These are phyloP conservation scores for Suillus variegatus DNA, from an alignment of 768 basidiomycete species.

Conservation along the genomic window DNA sequence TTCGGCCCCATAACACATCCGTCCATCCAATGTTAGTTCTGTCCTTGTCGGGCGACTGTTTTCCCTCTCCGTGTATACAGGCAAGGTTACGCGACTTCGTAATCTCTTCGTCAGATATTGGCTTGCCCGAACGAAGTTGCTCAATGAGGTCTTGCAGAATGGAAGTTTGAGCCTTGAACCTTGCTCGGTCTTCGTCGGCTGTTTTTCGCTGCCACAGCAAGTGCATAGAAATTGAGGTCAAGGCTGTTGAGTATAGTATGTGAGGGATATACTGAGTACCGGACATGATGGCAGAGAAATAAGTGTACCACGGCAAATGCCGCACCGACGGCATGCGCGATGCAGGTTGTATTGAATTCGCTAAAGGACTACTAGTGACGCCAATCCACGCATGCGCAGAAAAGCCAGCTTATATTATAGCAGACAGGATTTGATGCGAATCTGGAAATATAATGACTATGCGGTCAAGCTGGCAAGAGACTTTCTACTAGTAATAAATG, in stretches of 20 bases:
- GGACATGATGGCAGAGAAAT: conserved; percentile 19
- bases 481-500: background rate
- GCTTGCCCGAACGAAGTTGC: conserved; percentile 49
- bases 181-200: conserved; percentile 54
- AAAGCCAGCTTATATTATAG: background rate
- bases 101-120: conserved; percentile 52
- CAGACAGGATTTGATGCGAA: background rate
- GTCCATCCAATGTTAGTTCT: conserved; percentile 44
- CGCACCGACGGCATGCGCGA: background rate
- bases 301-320: background rate
- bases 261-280: conserved; percentile 57
- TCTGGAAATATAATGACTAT: background rate
- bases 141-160: conserved; percentile 61
- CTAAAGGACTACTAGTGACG: background rate
- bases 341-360: background rate
- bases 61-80: conserved; percentile 31
- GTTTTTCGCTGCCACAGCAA: conserved; percentile 53
- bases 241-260: conserved; percentile 61
- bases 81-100: conserved; percentile 57
- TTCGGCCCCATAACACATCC: conserved; percentile 50
- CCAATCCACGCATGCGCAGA: background rate
- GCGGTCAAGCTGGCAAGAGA: background rate
- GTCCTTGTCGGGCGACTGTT: conserved; percentile 4
- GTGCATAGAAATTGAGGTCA: conserved; percentile 70
- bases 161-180: conserved; percentile 56